Conservation (phyloP, 129 eudicot species). For the Glebionis coronaria region DNA sequence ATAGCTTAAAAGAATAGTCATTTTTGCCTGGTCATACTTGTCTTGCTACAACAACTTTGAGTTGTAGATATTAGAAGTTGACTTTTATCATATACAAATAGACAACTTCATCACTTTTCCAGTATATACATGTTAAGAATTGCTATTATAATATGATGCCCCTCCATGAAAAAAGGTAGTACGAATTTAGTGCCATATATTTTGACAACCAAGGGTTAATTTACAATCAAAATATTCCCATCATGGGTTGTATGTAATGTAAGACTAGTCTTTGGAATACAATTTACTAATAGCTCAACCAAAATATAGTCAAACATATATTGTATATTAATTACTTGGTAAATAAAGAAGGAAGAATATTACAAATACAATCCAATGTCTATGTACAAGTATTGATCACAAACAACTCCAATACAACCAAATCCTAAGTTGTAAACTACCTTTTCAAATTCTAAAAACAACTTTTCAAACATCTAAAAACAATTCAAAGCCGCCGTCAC, state of each 20-base stretch:
- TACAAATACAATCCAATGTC: slow-evolving; percentile 9
- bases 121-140: not conserved
- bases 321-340: not conserved
- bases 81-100: not conserved
- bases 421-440: slow-evolving; percentile 10
- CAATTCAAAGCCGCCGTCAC: slow-evolving; percentile 14
- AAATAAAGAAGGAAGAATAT: not conserved
- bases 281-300: no score
- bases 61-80: not conserved
- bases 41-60: not conserved
- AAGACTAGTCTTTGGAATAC: no score
- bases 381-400: slow-evolving; percentile 13
- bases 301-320: slow-evolving; percentile 4
- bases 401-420: slow-evolving; percentile 16
- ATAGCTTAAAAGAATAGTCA: no score
- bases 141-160: not conserved
- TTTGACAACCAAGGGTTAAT: no score
- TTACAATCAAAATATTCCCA: no score
- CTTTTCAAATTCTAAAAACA: not conserved
- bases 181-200: no score
- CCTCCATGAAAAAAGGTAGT: no score
- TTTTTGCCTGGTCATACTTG: not conserved
- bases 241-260: no score
- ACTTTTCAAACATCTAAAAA: not conserved
- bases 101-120: not conserved